phyloP scores from a whole-genome alignment of 1,284 basidiomycete species.

The Naganishia sp. region DNA sequence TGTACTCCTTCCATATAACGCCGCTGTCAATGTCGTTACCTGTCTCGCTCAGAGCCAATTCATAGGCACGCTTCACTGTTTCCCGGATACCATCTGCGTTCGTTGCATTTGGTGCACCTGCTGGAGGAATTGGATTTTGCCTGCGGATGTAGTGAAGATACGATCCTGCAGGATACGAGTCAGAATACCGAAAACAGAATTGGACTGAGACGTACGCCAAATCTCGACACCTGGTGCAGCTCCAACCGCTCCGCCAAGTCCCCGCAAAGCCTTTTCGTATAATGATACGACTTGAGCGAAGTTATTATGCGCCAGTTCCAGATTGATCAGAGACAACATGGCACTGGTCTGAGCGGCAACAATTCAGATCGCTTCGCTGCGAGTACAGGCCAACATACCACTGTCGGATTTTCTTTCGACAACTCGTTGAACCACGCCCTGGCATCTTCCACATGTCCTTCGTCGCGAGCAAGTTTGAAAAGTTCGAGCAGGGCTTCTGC shows the following conservation, averaged over 20 bases:
- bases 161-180: slow-evolving; percentile 40
- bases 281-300: slow-evolving; percentile 50
- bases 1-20: slow-evolving; percentile 64
- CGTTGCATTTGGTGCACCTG: slow-evolving; percentile 38
- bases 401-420: slow-evolving; percentile 48
- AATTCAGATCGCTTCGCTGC: not conserved
- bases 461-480: slow-evolving; percentile 53
- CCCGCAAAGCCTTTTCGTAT: slow-evolving; percentile 49
- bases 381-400: slow-evolving; percentile 37
- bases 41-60: slow-evolving; percentile 87
- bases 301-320: slow-evolving; percentile 52
- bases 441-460: slow-evolving; percentile 50
- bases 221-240: slow-evolving; percentile 52
- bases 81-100: slow-evolving; percentile 63
- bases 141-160: slow-evolving; percentile 55
- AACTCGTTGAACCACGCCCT: slow-evolving; percentile 50
- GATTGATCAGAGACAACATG: slow-evolving; percentile 49
- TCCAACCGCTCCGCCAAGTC: slow-evolving; percentile 45
- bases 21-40: slow-evolving; percentile 67
- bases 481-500: slow-evolving; percentile 45
- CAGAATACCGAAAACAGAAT: not conserved
- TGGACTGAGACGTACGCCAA: slow-evolving; percentile 48
- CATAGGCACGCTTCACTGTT: slow-evolving; percentile 83
- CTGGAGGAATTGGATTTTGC: slow-evolving; percentile 48
- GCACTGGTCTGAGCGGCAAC: slow-evolving; percentile 42